Evolutionary conservation across 176 grass and related monocot species (phyloP), one percentile per base, ranked within the genome.

Genomic region (Phyllostachys edulis): DNA sequence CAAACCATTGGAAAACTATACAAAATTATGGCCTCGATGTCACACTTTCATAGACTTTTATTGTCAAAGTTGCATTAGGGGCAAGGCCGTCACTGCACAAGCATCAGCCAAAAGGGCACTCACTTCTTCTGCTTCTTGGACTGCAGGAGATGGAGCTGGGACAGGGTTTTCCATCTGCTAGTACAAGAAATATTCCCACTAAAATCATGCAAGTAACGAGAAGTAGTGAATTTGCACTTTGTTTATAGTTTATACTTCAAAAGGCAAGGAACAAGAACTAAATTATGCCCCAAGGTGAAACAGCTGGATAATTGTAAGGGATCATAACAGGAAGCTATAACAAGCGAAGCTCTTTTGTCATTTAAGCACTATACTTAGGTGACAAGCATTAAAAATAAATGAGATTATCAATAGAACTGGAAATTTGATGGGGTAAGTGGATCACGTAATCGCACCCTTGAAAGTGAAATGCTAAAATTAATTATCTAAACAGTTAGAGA

Each of bases 61-160:
- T 72, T 73, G 77, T 99, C 81, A 96, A 71, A 96, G 91, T 93
- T 99, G 97, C 81, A 99, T 89, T 63, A 99, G 88, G 84, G 97
- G 91, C 93, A 99, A 92, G 56, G 93, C 93, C 93, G 96, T 99
- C 20, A 99, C 91, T 0, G 89, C 81, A 59, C 37, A 36, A 99
- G 85, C 78, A 96, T 76, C 70, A 99, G 76, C 91, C 97, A 99
- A 57, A 99, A 89, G 51, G 97, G 97, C 38, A 99, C 76, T 42
- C 85, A 72, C 73, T 91, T 92, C 67, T 92, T 91, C 84, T 73
- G 91, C 46, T 85, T 92, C 86, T 85, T 64, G 89, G 26, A 82
- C 77, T 40, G 77, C 51, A 57, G 74, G 71, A 42, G 82, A 67
- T 75, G 90, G 73, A 68, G 77, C 54, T 41, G 72, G 83, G 7